phyloP scores from a whole-genome alignment of 768 basidiomycete species.

The Mycena rebaudengoi region DNA sequence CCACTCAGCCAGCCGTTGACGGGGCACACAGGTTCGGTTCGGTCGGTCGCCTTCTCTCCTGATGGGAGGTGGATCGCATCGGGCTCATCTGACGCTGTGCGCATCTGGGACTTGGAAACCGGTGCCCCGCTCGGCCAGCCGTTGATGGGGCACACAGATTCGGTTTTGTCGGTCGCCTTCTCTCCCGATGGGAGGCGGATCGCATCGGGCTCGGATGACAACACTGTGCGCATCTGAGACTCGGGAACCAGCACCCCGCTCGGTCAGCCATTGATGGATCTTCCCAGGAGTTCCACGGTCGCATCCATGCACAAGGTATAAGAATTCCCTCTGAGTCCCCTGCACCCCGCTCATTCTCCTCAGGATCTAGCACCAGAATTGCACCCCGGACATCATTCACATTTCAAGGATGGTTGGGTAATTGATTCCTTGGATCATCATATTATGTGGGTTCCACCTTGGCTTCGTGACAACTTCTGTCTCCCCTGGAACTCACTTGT shows the following conservation, averaged over 20 bases:
- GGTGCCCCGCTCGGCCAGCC: slow-evolving; percentile 3
- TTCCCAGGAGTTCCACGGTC: background rate
- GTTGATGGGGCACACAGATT: slow-evolving; percentile 34
- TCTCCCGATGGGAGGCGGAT: slow-evolving; percentile 20
- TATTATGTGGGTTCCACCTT: background rate
- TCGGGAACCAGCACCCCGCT: slow-evolving; percentile 5
- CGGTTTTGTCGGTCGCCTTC: slow-evolving; percentile 42
- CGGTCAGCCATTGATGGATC: background rate
- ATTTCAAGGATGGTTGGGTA: background rate
- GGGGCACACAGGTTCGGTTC: slow-evolving; percentile 31
- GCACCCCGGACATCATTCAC: background rate
- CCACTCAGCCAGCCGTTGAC: slow-evolving; percentile 19
- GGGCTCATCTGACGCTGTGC: slow-evolving; percentile 21
- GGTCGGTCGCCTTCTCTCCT: slow-evolving; percentile 33
- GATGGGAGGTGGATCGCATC: slow-evolving; percentile 29
- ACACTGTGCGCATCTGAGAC: slow-evolving; percentile 28
- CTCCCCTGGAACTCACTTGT: background rate
- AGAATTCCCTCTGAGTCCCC: background rate
- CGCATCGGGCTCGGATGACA: slow-evolving; percentile 27
- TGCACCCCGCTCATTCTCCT: background rate
- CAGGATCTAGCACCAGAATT: background rate
- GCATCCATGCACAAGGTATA: background rate
- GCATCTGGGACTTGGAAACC: slow-evolving; percentile 23
- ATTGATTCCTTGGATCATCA: background rate
- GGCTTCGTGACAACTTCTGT: background rate